Evolutionary conservation across 306 rosid species (phyloP), one percentile per base, ranked within the genome.

Genomic region (Quercus engelmannii): DNA sequence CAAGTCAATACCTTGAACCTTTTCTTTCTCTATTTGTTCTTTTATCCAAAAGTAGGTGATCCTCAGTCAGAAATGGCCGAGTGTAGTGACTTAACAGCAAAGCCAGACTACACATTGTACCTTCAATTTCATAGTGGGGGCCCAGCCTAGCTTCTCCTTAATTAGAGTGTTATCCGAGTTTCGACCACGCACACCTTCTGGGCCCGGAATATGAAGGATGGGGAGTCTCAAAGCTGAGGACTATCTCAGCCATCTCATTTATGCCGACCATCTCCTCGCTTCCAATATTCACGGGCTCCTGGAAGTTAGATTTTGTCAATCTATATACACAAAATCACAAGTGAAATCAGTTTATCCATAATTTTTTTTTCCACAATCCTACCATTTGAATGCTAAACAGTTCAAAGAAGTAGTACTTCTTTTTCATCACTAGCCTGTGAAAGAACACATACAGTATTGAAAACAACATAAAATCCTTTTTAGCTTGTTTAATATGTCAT

Each of bases 261-360:
- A 88, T 88, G 86, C 91, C 81, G 20, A 88, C 91, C 91, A 88
- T 88, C 78, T 88, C 91, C 5, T 88, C 88, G 11, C 91, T 88
- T 79, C 91, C 91, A 75, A 88, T 88, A 65, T 88, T 88, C 67
- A 88, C 91, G 10, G 91, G 91, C 82, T 88, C 91, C 3, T 81
- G 74, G 83, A 88, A 88, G 81, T 88, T 89, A 0, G 91, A 88
- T 75, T 88, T 88, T 3, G 91, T 88, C 87, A 88, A 81, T 78
- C 91, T 88, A 33, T 74, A 30, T 30, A 3, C 46, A 4, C 13
- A 15, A 2, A 62, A 62, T 28, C 69, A 62, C n/a, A 26, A 28
- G 38, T 11, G n/a, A 28, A 61, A 13, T 28, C 69, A 62, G 69
- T 25, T 25, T 11, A 59, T 55, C 23, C 30, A 56, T 11, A 8